These are phyloP conservation scores for Lactarius evosmus DNA, from an alignment of 768 basidiomycete genomes.

Conservation along the genomic window DNA sequence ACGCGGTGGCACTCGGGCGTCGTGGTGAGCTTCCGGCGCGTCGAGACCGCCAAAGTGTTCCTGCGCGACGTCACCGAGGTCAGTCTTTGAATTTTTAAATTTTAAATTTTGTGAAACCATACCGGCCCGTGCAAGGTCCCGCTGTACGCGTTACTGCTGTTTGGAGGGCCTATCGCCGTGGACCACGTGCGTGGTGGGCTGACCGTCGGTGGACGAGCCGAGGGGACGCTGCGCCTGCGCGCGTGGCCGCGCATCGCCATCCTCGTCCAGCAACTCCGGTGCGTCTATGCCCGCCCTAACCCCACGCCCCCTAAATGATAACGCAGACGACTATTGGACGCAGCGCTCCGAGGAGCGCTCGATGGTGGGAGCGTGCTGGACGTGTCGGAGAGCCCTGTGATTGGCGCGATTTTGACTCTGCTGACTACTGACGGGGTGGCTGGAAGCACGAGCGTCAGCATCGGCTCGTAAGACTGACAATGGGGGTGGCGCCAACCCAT, in stretches of 20 bases:
- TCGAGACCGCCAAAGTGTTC: constrained; percentile 79
- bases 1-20: constrained; percentile 75
- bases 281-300: constrained; percentile 27
- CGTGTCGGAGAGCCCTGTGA: constrained; percentile 49
- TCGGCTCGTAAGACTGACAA: background rate
- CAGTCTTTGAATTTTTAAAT: constrained; percentile 28
- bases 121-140: constrained; percentile 70
- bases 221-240: constrained; percentile 56
- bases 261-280: constrained; percentile 84
- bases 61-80: constrained; percentile 87
- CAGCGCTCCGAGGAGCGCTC: constrained; percentile 57
- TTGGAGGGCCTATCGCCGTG: constrained; percentile 75
- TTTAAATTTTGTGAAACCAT: too few relatives aligned
- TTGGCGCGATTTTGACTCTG: constrained; percentile 44
- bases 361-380: constrained; percentile 55
- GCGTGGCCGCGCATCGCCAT: constrained; percentile 92
- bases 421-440: constrained; percentile 39
- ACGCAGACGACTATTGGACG: constrained; percentile 62
- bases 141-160: constrained; percentile 78
- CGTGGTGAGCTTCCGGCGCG: constrained; percentile 79
- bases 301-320: background rate
- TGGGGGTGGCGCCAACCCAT: background rate
- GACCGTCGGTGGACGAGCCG: constrained; percentile 50
- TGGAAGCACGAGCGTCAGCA: background rate
- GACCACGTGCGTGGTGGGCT: constrained; percentile 82